Base-by-base conservation (phyloP, 441 rosid genomes). In the Rhodomyrtus psidioides region DNA sequence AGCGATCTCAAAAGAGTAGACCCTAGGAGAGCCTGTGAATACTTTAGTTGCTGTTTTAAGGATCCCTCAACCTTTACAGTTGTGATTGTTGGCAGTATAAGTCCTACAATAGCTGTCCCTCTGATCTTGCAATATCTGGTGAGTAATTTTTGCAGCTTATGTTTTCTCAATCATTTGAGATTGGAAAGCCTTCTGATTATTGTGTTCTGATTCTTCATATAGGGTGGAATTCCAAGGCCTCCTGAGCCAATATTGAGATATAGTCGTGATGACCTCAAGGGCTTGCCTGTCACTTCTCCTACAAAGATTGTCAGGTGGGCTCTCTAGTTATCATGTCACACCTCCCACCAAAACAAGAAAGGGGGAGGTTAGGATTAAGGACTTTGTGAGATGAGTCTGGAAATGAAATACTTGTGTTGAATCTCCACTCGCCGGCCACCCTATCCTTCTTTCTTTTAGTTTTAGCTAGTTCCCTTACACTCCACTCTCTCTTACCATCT, bases 171-270 rank as follows among this genome's bases (percentile, higher is more conserved):
- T 86, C 27, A 81, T 82, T 85, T 75, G 26, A 58, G 60, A 53
- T 57, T 30, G 23, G 49, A 21, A 55, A 79, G 62, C 81, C 82
- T 34, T 74, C 58, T 44, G 81, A 34, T 51, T n/a, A 65, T 86
- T 89, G 82, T 89, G 83, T 83, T 83, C 55, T 87, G 51, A 65
- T 85, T 83, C 27, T 84, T 84, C 85, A 62, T 88, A 86, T 91
- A 97, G 98, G 99, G 98, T 83, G 98, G 98, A 89, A 95, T 97
- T 90, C 93, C 94, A 58, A 93, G 92, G 93, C 95, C 98, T 92
- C 89, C 94, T 44, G 92, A 95, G 92, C 94, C 94, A n/a, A 79
- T 94, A 86, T 92, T 94, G 81, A 90, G 91, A 82, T 94, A 91
- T 84, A 93, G 93, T 89, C 94, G 97, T 51, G 97, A 97, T 92